Evolutionary conservation across 2,329 filamentous ascomycete species (phyloP).

Genomic region (Sarocladiaceae sp.): DNA sequence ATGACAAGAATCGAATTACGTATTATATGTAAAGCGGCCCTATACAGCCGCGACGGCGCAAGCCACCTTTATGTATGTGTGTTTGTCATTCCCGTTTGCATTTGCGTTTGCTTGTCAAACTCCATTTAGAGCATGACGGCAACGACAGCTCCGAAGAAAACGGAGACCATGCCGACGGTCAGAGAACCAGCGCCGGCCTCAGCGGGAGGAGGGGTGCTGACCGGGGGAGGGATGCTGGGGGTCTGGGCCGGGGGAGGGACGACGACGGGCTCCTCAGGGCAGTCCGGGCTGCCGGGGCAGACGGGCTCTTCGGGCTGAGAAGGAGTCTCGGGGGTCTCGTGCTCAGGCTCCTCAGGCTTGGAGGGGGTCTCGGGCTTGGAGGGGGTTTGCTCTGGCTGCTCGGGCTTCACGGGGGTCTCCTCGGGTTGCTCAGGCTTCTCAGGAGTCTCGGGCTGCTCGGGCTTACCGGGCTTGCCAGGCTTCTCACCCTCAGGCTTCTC

Average conservation of each 20-base stretch:
- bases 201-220: slow-evolving; percentile 6
- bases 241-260: slow-evolving; percentile 7
- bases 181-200: slow-evolving; percentile 12
- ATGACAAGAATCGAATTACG: slow-evolving; percentile 9
- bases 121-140: slow-evolving; percentile 12
- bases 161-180: slow-evolving; percentile 13
- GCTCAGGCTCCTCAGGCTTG: neutral
- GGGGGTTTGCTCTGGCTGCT: neutral
- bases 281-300: slow-evolving; percentile 7
- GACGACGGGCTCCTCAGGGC: slow-evolving; percentile 6
- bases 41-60: neutral
- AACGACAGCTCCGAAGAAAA: slow-evolving; percentile 10
- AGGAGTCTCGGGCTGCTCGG: neutral
- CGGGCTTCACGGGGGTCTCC: neutral
- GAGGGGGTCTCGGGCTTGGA: neutral
- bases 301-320: neutral
- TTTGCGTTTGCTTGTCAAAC: no score
- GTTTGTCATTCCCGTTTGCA: neutral
- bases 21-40: neutral
- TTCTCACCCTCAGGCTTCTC: neutral
- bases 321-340: no score
- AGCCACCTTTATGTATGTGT: neutral
- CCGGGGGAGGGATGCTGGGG: neutral
- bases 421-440: neutral
- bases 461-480: neutral